Percentiles rank a stretch among this genome's conserved stretches.
These are phyloP conservation scores for Thielaviopsis euricoi DNA, from an alignment of 2,329 filamentous ascomycete species.

Conservation along the genomic window DNA sequence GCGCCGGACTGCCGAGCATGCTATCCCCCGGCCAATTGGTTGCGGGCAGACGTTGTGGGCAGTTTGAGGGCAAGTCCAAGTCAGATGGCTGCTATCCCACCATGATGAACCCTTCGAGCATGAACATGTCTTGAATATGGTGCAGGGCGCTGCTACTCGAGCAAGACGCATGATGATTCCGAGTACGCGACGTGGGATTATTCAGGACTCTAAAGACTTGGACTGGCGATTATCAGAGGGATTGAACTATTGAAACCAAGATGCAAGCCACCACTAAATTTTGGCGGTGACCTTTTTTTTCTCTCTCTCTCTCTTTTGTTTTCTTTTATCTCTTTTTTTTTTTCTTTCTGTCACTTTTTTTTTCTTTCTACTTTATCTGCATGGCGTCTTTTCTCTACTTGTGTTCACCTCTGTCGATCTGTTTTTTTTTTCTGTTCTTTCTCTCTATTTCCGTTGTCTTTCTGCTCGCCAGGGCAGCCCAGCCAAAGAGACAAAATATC, in stretches of 20 bases:
- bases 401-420: not conserved
- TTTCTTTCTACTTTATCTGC: slow-evolving; percentile 9
- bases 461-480: not conserved
- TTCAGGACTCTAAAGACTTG: too few species aligned
- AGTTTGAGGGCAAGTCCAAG: slow-evolving; percentile 35
- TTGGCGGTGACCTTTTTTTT: too few species aligned
- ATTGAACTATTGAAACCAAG: too few species aligned
- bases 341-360: slow-evolving; percentile 8
- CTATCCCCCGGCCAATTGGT: slow-evolving; percentile 26
- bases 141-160: not conserved
- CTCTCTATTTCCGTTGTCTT: not conserved
- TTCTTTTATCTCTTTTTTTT: slow-evolving; percentile 4
- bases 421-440: not conserved
- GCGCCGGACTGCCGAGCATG: slow-evolving; percentile 25
- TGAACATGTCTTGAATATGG: slow-evolving; percentile 21
- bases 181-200: not conserved
- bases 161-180: not conserved
- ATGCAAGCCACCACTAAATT: too few species aligned
- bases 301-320: not conserved
- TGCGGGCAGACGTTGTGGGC: slow-evolving; percentile 26
- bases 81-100: slow-evolving; percentile 38
- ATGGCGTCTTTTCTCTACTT: not conserved
- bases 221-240: too few species aligned
- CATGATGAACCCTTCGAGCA: slow-evolving; percentile 29
- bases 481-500: not conserved